phyloP scores from a whole-genome alignment of 2,329 filamentous ascomycete genomes.

The Pyrenophora teres region DNA sequence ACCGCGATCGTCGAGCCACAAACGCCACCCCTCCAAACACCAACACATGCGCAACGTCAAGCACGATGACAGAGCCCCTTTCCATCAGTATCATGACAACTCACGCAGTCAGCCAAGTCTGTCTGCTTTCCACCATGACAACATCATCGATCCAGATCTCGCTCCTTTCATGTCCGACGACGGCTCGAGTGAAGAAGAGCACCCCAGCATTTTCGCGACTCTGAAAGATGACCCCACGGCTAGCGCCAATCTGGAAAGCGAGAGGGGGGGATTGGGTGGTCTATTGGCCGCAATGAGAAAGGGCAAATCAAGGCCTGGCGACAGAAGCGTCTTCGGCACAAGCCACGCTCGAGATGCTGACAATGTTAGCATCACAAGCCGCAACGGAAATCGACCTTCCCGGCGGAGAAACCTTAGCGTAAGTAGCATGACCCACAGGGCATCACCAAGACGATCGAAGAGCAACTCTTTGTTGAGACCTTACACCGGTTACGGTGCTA shows the following conservation, averaged over 20 bases:
- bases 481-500: constrained; percentile 47
- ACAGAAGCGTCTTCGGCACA: constrained; percentile 68
- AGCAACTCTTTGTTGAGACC: constrained; percentile 59
- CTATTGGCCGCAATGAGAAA: constrained; percentile 76
- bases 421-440: constrained; percentile 73
- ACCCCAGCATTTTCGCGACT: constrained; percentile 79
- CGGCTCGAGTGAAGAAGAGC: constrained; percentile 89
- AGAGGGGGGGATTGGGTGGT: constrained; percentile 73
- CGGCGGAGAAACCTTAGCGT: constrained; percentile 83
- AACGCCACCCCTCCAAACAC: constrained; percentile 84
- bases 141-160: constrained; percentile 95
- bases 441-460: constrained; percentile 70
- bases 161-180: constrained; percentile 95
- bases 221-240: constrained; percentile 68
- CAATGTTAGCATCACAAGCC: constrained; percentile 66
- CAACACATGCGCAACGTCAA: constrained; percentile 80
- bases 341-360: constrained; percentile 69
- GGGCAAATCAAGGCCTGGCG: constrained; percentile 71
- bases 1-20: constrained; percentile 77
- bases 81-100: constrained; percentile 77
- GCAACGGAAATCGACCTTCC: constrained; percentile 65
- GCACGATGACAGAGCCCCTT: constrained; percentile 83
- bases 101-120: constrained; percentile 68
- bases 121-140: constrained; percentile 96
- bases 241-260: constrained; percentile 69